Evolutionary conservation across 2,329 filamentous ascomycete species (phyloP).

Genomic region (Sporothrix humicola): DNA sequence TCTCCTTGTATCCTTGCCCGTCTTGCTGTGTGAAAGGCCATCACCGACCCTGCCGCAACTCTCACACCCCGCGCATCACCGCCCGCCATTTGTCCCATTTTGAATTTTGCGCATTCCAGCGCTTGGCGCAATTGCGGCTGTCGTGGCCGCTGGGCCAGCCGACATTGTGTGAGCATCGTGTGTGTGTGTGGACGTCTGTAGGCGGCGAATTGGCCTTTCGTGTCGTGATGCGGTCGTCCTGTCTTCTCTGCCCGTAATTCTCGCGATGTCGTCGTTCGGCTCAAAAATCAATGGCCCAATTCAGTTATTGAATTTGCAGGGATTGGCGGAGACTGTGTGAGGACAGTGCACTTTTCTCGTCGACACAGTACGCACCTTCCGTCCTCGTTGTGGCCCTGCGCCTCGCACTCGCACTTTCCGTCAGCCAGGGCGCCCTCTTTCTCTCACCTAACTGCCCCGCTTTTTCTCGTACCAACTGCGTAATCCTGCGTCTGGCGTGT

Average conservation of each 20-base stretch:
- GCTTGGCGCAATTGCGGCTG: conserved; percentile 36
- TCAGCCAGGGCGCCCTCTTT: conserved; percentile 3
- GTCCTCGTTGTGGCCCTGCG: conserved; percentile 6
- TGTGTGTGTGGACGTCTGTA: background rate
- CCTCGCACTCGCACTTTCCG: conserved; percentile 20
- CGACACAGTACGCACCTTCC: background rate
- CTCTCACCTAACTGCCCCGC: background rate
- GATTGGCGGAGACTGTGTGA: conserved; percentile 21
- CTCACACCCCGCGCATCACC: conserved; percentile 7
- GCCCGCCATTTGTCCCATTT: conserved; percentile 36
- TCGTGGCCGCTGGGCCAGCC: conserved; percentile 6
- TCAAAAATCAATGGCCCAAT: background rate
- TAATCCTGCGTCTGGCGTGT: conserved; percentile 19
- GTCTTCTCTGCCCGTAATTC: background rate
- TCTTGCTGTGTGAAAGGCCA: conserved; percentile 26
- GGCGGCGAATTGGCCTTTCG: background rate
- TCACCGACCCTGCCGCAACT: background rate
- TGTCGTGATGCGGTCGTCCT: background rate
- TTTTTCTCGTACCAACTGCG: conserved; percentile 9
- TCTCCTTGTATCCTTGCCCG: background rate
- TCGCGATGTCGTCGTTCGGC: background rate
- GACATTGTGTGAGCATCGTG: conserved; percentile 25
- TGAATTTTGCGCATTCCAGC: conserved; percentile 43
- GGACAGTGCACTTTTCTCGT: background rate
- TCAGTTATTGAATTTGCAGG: conserved; percentile 2